Conservation (phyloP, 1,139 yeast species). For the Nakaseomyces bracarensis region DNA sequence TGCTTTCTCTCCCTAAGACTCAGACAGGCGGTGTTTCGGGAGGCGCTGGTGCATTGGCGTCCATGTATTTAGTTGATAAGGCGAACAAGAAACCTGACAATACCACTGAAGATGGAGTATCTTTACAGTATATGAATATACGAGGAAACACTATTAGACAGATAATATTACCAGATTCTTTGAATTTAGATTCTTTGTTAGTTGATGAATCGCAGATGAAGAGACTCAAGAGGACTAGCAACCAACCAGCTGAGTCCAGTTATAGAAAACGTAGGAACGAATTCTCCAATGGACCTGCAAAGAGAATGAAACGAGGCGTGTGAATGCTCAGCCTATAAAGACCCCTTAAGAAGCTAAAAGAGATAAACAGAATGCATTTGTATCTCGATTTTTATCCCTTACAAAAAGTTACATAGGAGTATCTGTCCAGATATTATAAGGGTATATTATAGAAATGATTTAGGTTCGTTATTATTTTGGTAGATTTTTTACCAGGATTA, state of each 20-base stretch:
- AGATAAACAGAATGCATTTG: too few relatives aligned
- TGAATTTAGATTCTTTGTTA: slow-evolving; percentile 70
- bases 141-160: slow-evolving; percentile 89
- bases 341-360: too few relatives aligned
- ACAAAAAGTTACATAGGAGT: too few relatives aligned
- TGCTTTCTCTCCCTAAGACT: slow-evolving; percentile 29
- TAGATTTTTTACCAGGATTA: background rate
- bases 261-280: slow-evolving; percentile 31
- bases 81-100: slow-evolving; percentile 8
- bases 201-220: slow-evolving; percentile 41
- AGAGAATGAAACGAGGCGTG: slow-evolving; percentile 32
- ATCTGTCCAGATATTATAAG: background rate
- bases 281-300: slow-evolving; percentile 19
- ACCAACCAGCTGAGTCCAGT: slow-evolving; percentile 19
- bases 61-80: slow-evolving; percentile 21
- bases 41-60: slow-evolving; percentile 23
- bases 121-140: slow-evolving; percentile 71
- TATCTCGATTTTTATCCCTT: too few relatives aligned
- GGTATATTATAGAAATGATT: background rate
- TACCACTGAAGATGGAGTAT: slow-evolving; percentile 47
- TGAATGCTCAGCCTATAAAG: slow-evolving; percentile 9
- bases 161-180: slow-evolving; percentile 76
- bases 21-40: slow-evolving; percentile 11
- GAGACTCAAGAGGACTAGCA: slow-evolving; percentile 25
- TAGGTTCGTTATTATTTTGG: too few relatives aligned